Percentiles rank a stretch among this genome's conserved stretches.
phyloP scores from a whole-genome alignment of 441 rosid species.

The Populus hybrid region DNA sequence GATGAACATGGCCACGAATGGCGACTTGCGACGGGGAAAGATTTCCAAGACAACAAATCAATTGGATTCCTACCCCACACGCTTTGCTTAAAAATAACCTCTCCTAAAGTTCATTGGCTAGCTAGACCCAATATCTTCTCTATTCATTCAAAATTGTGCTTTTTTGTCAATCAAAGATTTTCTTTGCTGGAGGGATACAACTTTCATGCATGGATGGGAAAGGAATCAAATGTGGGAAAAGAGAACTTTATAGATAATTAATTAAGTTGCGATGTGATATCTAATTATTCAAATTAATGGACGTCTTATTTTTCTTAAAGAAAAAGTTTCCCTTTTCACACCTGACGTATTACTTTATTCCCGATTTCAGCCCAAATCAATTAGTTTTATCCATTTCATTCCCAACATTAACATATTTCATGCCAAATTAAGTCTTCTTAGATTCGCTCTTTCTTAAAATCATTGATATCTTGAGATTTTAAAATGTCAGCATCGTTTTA shows the following conservation, averaged over 20 bases:
- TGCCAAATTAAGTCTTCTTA: too few relatives aligned
- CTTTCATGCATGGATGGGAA: background rate
- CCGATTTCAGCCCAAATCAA: too few relatives aligned
- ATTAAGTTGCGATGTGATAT: background rate
- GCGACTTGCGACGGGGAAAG: background rate
- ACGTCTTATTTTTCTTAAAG: background rate
- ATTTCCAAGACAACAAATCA: background rate
- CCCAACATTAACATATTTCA: too few relatives aligned
- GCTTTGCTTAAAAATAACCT: background rate
- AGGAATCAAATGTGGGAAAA: background rate
- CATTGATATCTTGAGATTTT: too few relatives aligned
- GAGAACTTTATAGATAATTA: too few relatives aligned
- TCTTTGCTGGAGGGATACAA: background rate
- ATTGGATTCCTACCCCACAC: background rate
- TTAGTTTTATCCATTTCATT: too few relatives aligned
- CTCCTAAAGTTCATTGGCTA: background rate
- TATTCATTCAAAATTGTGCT: background rate
- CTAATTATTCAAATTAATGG: background rate
- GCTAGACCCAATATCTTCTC: background rate
- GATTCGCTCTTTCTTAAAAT: too few relatives aligned
- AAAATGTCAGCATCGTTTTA: too few relatives aligned
- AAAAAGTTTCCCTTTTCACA: background rate
- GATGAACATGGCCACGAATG: background rate
- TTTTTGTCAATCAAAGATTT: background rate
- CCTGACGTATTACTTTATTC: background rate